Evolutionary conservation across 495 filamentous ascomycete species (phyloP), one percentile per base, ranked within the genome.

Genomic region (Hyaloscypha hepaticicola): DNA sequence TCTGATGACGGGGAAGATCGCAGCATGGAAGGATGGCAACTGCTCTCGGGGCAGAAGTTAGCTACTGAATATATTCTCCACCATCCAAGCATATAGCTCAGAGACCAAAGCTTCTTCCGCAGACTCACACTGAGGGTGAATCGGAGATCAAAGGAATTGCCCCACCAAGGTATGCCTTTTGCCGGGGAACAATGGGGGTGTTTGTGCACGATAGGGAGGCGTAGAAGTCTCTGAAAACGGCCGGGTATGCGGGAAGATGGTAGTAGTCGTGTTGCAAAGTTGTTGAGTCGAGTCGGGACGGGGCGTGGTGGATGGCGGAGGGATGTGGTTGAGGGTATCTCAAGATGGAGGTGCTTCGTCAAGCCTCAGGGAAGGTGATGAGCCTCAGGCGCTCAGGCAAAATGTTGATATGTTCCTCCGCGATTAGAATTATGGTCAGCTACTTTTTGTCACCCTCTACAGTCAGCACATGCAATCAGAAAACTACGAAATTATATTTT

Each of bases 91-190:
- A 53, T 11, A 5, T 4, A 41, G 11, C 5, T 57, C 21, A 8
- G 5, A 49, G 33, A 31, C 34, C 7, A 3, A 16, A 38, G 48
- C 26, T 59, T 55, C 50, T 48, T 63, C 59, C 50, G 58, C 51
- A 58, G 62, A 67, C 65, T 66, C 61, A 68, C 65, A 48, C 34
- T 24, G 24, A 64, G 49, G 59, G 64, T 62, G 51, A 60, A 65
- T 6, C 48, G 63, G 38, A 64, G 28, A 58, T 55, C 28, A 6
- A 59, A 28, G 48, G 49, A 50, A 51, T 61, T 72, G 69, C 69
- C 69, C 69, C 69, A 72, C 69, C 69, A 72, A 67, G 66, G 63
- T 58, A 33, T 66, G 60, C 38, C n/a, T 61, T 66, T 50, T 65
- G 51, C 22, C 38, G 50, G 61, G 21, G 21, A 16, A 28, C 27